Conservation (phyloP, 108 stramenopile genomes). For the Nitzschia putrida region DNA sequence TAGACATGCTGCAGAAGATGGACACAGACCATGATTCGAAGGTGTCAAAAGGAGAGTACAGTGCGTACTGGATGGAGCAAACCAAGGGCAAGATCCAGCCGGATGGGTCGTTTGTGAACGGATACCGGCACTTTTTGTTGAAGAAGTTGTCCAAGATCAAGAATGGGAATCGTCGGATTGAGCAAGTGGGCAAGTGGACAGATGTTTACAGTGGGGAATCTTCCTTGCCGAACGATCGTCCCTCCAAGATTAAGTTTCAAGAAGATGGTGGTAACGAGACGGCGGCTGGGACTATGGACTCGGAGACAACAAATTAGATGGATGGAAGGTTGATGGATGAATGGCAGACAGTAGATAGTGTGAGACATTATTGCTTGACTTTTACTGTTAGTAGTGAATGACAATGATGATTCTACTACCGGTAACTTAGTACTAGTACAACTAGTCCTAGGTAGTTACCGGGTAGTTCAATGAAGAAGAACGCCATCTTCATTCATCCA, state of each 20-base stretch:
- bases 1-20: constrained; percentile 18
- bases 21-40: constrained; percentile 4
- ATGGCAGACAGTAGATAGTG: too few relatives aligned
- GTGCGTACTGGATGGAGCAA: constrained; percentile 7
- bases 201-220: background rate
- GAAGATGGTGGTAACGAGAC: too few relatives aligned
- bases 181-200: constrained; percentile 13
- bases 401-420: too few relatives aligned
- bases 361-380: too few relatives aligned
- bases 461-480: too few relatives aligned
- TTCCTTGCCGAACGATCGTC: background rate
- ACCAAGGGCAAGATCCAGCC: constrained; percentile 18
- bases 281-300: too few relatives aligned
- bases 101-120: constrained; percentile 15
- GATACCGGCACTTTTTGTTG: constrained; percentile 2
- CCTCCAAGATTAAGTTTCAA: background rate
- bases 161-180: constrained; percentile 8
- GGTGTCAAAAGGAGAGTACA: constrained; percentile 9
- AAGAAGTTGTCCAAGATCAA: constrained; percentile 13
- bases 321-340: too few relatives aligned
- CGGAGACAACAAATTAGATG: too few relatives aligned
- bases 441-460: too few relatives aligned
- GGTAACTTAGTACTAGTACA: too few relatives aligned
- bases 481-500: too few relatives aligned
- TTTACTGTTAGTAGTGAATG: too few relatives aligned